Conservation (phyloP, 352 stramenopile species). For the Globisporangium takayamanum region DNA sequence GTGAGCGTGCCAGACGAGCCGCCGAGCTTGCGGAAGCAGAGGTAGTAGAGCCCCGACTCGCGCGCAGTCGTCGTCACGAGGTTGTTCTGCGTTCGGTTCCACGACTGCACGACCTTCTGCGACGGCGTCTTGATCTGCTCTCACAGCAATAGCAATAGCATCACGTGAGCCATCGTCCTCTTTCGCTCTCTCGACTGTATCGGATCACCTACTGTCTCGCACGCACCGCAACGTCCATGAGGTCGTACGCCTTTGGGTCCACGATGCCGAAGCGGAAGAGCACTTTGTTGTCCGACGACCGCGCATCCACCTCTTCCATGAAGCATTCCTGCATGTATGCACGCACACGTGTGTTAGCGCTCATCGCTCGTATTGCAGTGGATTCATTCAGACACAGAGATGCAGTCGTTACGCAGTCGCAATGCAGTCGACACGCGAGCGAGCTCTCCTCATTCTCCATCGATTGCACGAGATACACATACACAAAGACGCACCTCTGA, state of each 20-base stretch:
- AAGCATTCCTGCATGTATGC: conserved; percentile 39
- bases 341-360: neutral
- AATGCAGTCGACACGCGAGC: neutral
- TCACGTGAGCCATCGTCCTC: no score
- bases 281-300: conserved; percentile 46
- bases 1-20: conserved; percentile 46
- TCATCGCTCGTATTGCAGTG: no score
- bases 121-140: conserved; percentile 49
- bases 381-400: neutral
- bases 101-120: conserved; percentile 36
- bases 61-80: conserved; percentile 46
- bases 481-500: conserved; percentile 21
- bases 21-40: conserved; percentile 69
- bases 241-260: conserved; percentile 43
- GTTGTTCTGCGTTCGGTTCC: conserved; percentile 59
- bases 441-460: neutral
- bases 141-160: neutral
- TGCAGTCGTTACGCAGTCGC: no score
- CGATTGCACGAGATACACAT: neutral
- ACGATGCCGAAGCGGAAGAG: conserved; percentile 58
- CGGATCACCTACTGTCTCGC: neutral
- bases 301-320: conserved; percentile 48
- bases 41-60: conserved; percentile 69
- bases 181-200: no score
- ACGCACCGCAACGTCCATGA: conserved; percentile 45